phyloP scores from a whole-genome alignment of 2,329 filamentous ascomycete species.

The Neoarthrinium moseri region DNA sequence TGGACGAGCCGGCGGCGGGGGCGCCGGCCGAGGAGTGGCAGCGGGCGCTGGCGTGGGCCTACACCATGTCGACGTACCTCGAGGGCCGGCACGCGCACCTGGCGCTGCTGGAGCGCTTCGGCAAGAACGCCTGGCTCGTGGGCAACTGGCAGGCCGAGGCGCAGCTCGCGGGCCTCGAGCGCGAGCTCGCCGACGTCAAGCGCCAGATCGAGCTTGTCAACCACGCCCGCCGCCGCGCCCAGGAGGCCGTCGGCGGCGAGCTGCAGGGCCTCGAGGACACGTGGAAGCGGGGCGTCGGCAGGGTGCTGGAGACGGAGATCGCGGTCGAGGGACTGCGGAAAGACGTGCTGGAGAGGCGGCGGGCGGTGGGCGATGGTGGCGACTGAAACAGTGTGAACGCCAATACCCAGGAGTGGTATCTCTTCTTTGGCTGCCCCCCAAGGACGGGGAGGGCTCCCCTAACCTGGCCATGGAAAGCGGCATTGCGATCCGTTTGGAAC shows the following conservation, averaged over 20 bases:
- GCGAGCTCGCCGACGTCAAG: conserved; percentile 67
- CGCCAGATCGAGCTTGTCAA: conserved; percentile 73
- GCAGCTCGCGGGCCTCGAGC: conserved; percentile 67
- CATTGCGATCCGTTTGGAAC: too few species aligned
- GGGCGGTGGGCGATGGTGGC: conserved; percentile 25
- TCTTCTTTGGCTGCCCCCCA: too few species aligned
- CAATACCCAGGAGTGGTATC: too few species aligned
- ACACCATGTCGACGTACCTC: conserved; percentile 52
- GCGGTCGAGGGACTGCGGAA: conserved; percentile 71
- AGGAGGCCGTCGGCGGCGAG: conserved; percentile 72
- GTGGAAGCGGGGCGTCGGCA: conserved; percentile 77
- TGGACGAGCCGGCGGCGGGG: conserved; percentile 51
- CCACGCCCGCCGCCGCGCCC: conserved; percentile 63
- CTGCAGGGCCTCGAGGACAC: conserved; percentile 70
- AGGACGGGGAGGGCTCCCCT: too few species aligned
- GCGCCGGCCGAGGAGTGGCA: conserved; percentile 46
- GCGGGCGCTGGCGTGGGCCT: conserved; percentile 57
- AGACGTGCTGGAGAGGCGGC: conserved; percentile 65
- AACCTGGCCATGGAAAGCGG: too few species aligned
- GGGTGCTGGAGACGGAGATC: conserved; percentile 82
- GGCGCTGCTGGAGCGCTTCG: conserved; percentile 73
- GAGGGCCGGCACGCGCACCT: conserved; percentile 55
- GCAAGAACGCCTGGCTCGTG: conserved; percentile 89
- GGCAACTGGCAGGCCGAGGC: conserved; percentile 79
- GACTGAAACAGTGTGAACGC: background rate